Conservation (phyloP, 2,329 filamentous ascomycete genomes). For the Podosphaera fusca region DNA sequence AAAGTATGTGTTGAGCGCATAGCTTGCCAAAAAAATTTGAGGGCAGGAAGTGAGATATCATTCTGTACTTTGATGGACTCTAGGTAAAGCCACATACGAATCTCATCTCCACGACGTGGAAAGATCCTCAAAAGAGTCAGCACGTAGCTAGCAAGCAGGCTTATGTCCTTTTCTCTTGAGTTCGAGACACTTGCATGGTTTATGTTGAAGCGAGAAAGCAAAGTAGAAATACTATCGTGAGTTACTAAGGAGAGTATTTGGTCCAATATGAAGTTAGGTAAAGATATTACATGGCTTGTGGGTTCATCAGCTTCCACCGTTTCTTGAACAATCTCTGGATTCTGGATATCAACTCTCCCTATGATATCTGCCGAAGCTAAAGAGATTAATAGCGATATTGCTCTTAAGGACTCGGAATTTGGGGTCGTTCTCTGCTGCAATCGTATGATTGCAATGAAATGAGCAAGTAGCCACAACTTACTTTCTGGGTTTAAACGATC, state of each 20-base stretch:
- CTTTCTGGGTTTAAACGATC: slow-evolving; percentile 11
- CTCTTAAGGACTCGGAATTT: slow-evolving; percentile 23
- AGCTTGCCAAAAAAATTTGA: slow-evolving; percentile 69
- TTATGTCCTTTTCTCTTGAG: slow-evolving; percentile 28
- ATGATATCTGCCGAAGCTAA: slow-evolving; percentile 28
- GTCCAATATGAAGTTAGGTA: slow-evolving; percentile 35
- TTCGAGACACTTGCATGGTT: slow-evolving; percentile 11
- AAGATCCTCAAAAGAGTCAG: slow-evolving; percentile 72
- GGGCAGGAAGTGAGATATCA: slow-evolving; percentile 31
- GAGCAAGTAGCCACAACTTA: slow-evolving; percentile 41
- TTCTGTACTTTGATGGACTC: slow-evolving; percentile 22
- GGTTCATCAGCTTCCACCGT: slow-evolving; percentile 8
- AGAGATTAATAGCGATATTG: slow-evolving; percentile 30
- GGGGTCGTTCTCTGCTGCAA: slow-evolving; percentile 17
- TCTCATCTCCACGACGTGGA: slow-evolving; percentile 59
- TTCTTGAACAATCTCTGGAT: slow-evolving; percentile 19
- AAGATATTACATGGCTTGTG: slow-evolving; percentile 9
- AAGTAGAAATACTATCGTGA: slow-evolving; percentile 43
- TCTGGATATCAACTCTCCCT: slow-evolving; percentile 21
- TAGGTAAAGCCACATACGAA: slow-evolving; percentile 81
- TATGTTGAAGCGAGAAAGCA: slow-evolving; percentile 15
- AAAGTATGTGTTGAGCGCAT: slow-evolving; percentile 34
- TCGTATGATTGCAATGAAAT: slow-evolving; percentile 36
- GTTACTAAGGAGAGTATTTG: slow-evolving; percentile 52
- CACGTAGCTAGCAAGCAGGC: slow-evolving; percentile 63